phyloP scores from a whole-genome alignment of 2,329 filamentous ascomycete species.

The Colletotrichum acutatum region DNA sequence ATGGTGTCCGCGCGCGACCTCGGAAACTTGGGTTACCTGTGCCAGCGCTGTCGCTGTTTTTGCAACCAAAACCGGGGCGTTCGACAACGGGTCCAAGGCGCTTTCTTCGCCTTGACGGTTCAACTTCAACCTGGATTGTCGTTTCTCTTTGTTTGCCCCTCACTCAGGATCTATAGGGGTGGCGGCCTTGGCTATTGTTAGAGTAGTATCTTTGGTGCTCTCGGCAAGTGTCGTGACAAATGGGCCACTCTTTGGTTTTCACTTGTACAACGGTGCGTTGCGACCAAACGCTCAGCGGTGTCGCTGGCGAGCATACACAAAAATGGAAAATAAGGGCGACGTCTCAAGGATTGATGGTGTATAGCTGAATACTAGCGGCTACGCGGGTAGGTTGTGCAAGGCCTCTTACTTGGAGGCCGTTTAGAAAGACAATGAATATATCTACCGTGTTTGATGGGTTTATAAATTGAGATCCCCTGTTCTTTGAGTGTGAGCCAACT shows the following conservation, averaged over 20 bases:
- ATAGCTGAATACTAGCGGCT: not conserved
- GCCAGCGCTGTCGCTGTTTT: constrained; percentile 82
- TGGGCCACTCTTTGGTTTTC: not conserved
- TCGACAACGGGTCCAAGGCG: constrained; percentile 81
- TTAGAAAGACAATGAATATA: not conserved
- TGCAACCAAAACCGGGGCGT: constrained; percentile 85
- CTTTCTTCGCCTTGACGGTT: constrained; percentile 67
- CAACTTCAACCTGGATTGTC: constrained; percentile 75
- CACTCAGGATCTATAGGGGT: constrained; percentile 26
- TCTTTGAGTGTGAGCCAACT: not conserved
- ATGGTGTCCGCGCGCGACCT: constrained; percentile 36
- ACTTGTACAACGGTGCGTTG: not conserved
- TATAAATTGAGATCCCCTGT: not conserved
- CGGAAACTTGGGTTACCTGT: constrained; percentile 71
- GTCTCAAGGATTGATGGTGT: not conserved
- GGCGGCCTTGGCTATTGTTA: not conserved
- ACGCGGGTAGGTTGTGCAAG: not conserved
- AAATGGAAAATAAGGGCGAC: not conserved
- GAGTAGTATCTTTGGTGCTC: not conserved
- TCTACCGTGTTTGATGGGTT: not conserved
- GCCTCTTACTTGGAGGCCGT: not conserved
- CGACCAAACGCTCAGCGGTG: not conserved
- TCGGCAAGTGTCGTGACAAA: not conserved
- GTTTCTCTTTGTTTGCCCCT: constrained; percentile 48
- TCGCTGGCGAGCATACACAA: not conserved